phyloP scores from a whole-genome alignment of 2,329 filamentous ascomycete species.

The Sclerotinia sclerotiorum region DNA sequence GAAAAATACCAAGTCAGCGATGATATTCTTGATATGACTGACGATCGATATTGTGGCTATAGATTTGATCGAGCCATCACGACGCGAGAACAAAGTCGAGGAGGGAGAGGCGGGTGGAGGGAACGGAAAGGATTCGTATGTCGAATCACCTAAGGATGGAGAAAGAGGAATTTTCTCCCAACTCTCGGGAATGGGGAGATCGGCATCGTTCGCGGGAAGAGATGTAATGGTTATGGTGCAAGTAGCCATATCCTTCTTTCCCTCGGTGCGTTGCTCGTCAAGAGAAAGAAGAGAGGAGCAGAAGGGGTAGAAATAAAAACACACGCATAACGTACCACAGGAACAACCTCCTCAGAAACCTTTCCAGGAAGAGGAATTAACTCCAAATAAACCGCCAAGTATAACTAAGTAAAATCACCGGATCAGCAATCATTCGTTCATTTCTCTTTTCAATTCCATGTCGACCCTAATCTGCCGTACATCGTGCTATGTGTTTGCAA shows the following conservation, averaged over 20 bases:
- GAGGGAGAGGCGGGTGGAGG: slow-evolving; percentile 8
- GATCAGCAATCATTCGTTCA: slow-evolving; percentile 16
- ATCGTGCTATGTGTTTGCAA: slow-evolving; percentile 20
- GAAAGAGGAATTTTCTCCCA: slow-evolving; percentile 13
- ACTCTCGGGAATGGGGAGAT: slow-evolving; percentile 3
- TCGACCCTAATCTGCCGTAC: slow-evolving; percentile 24
- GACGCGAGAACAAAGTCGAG: slow-evolving; percentile 21
- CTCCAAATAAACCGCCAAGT: slow-evolving; percentile 81
- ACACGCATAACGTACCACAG: slow-evolving; percentile 65
- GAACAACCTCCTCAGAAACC: slow-evolving; percentile 82
- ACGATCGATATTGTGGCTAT: slow-evolving; percentile 20
- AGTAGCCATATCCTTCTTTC: slow-evolving; percentile 19
- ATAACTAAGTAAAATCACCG: slow-evolving; percentile 60
- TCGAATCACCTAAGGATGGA: neutral
- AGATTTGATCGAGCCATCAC: slow-evolving; percentile 15
- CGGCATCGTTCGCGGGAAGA: neutral
- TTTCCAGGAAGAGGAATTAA: slow-evolving; percentile 76
- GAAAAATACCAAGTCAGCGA: slow-evolving; percentile 21
- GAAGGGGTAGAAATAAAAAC: neutral
- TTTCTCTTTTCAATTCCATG: slow-evolving; percentile 9
- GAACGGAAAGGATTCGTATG: slow-evolving; percentile 24
- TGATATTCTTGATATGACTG: slow-evolving; percentile 18
- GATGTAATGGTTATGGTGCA: slow-evolving; percentile 9
- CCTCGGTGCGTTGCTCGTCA: slow-evolving; percentile 11
- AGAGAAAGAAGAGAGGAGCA: slow-evolving; percentile 7